Evolutionary conservation across 106 monocot genomes (phyloP), one percentile per base, ranked within the genome.

Genomic region (Phalaenopsis aphrodite): DNA sequence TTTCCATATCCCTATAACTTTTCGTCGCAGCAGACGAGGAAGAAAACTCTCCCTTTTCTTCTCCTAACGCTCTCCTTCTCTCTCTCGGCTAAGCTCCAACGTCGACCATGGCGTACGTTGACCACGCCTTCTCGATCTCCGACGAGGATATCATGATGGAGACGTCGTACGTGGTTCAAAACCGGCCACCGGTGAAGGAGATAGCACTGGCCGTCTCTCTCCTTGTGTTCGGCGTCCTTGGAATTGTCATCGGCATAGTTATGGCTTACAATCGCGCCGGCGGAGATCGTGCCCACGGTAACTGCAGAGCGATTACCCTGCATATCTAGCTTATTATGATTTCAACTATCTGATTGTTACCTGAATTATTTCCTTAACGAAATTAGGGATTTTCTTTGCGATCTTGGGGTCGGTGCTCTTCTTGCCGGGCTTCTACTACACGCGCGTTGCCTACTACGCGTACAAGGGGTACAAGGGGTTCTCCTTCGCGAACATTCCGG

Each of bases 381-480:
- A 66, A 66, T 75, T 73, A 92, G 92, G 92, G 68, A 75, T 92
- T 24, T 89, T 86, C 82, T 92, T 92, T 72, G 85, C 92, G 80
- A 84, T 84, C 3, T 47, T 92, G 84, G 92, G 92, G 39, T 78
- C 87, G 43, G 64, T 92, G 80, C 89, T 92, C 72, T 92, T 92
- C 80, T 55, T 92, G 37, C 92, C 92, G 5, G 92, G 92, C 12
- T 89, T 87, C 78, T 92, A 92, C 65, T 92, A 89, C 87, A 89
- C 92, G 76, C 73, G 92, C 87, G 89, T 92, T 66, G 89, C 92
- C 14, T 92, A 92, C 64, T 92, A 92, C 45, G 89, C 92, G 18
- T 92, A 89, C 74, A 92, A 92, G 72, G 92, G 92, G 2, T 92
- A 92, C 85, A 87, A 84, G 81, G 92, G 92, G 23, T 92, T 92